Evolutionary conservation across 805 yeast species (phyloP), one percentile per base, ranked within the genome.

Genomic region (Wickerhamomyces hampshirensis): DNA sequence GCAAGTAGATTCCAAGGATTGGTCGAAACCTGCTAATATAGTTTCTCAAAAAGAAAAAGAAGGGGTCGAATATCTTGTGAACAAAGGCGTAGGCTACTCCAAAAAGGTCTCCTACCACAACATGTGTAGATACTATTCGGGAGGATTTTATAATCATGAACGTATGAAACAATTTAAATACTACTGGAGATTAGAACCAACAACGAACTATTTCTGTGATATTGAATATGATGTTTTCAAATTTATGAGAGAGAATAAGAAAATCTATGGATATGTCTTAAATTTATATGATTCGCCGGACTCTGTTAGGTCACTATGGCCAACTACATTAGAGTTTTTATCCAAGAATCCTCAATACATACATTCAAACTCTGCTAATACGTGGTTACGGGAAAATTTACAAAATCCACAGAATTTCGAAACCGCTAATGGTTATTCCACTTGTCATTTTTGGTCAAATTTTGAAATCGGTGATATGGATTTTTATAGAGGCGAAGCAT

Each of bases 381-480:
- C 70, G 29, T 84, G 82, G 77, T 53, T 84, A 28, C 71, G 78
- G 33, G 75, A 77, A 66, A 72, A 68, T 53, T 53, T 53, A 60
- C 79, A 62, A 51, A 72, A 66, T 50, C 84, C 78, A 10, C 52
- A 56, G 6, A 70, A 67, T 44, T 65, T 58, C 37, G 50, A 56
- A n/a, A 50, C 43, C 3, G 65, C 74, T 1, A 53, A 62, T 14
- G 75, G 75, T 10, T 66, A 65, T 61, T 77, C 65, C 57, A 77
- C 66, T 1, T 87, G 95, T 51, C 95, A 87, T 59, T 86, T 87
- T 60, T 87, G 95, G 95, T 76, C 89, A 17, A 87, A 86, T 57
- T 87, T 86, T 48, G 96, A 87, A 53, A 82, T 86, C 38, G 91
- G 80, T 10, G 80, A 84, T 50, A 71, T 87, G 83, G 91, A 87